Evolutionary conservation across 371 early-diverging fungal species (phyloP).

Genomic region (Hamiltosporidium tvaerminnensis): DNA sequence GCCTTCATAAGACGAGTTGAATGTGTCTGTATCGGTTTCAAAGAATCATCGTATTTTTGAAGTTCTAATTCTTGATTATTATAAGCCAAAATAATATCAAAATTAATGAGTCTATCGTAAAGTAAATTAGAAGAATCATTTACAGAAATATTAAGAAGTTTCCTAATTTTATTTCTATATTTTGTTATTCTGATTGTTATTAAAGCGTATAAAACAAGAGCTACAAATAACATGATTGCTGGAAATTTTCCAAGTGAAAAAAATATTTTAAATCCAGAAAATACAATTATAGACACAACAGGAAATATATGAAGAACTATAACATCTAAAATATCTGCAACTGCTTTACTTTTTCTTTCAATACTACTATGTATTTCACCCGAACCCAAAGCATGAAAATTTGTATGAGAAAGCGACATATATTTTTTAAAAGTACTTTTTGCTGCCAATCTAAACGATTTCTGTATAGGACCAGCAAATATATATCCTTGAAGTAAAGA

Average conservation of each 20-base stretch:
- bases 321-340: constrained; percentile 45
- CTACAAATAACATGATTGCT: constrained; percentile 16
- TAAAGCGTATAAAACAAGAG: constrained; percentile 21
- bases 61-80: constrained; percentile 32
- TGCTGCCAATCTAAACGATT: constrained; percentile 22
- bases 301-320: constrained; percentile 34
- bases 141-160: constrained; percentile 21
- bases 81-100: constrained; percentile 34
- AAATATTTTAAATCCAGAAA: constrained; percentile 8
- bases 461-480: constrained; percentile 31
- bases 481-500: constrained; percentile 31
- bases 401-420: constrained; percentile 16
- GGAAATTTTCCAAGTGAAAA: constrained; percentile 12
- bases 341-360: constrained; percentile 38
- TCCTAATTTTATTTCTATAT: constrained; percentile 40
- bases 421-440: constrained; percentile 28
- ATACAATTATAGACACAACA: constrained; percentile 5
- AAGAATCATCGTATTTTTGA: constrained; percentile 21
- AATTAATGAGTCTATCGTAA: constrained; percentile 38
- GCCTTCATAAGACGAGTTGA: constrained; percentile 19
- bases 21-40: constrained; percentile 18
- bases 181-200: constrained; percentile 42
- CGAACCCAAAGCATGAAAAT: constrained; percentile 20
- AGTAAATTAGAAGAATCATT: constrained; percentile 28
- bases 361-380: constrained; percentile 43